These are phyloP conservation scores for Fomitopsis betulina DNA, from an alignment of 1,284 basidiomycete species.

Conservation along the genomic window DNA sequence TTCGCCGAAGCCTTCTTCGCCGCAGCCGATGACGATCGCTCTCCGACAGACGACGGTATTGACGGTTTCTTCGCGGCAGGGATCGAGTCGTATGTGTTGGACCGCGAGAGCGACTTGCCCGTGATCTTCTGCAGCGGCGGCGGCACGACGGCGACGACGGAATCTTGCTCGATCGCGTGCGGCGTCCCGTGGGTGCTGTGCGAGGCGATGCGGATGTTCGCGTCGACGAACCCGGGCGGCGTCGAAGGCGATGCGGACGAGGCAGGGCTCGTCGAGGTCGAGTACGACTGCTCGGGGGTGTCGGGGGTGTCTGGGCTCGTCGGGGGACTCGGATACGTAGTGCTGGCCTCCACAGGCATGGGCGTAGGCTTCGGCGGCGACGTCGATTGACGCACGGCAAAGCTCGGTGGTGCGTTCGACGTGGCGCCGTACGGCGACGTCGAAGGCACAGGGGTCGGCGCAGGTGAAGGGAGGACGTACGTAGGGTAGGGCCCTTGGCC, in stretches of 20 bases:
- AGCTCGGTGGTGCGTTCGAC: slow-evolving; percentile 37
- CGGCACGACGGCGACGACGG: slow-evolving; percentile 5
- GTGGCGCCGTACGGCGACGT: slow-evolving; percentile 34
- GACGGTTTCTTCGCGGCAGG: not conserved
- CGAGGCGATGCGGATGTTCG: slow-evolving; percentile 40
- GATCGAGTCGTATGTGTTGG: slow-evolving; percentile 7
- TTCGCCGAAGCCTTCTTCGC: slow-evolving; percentile 29
- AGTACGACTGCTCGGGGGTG: slow-evolving; percentile 44
- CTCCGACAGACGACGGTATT: slow-evolving; percentile 8
- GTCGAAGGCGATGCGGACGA: slow-evolving; percentile 52
- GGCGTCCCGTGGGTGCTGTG: slow-evolving; percentile 34
- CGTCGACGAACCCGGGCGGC: slow-evolving; percentile 43
- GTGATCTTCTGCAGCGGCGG: slow-evolving; percentile 23
- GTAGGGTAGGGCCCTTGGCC: slow-evolving; percentile 52
- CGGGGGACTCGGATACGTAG: slow-evolving; percentile 22
- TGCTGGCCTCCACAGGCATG: not conserved
- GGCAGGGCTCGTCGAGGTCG: slow-evolving; percentile 47
- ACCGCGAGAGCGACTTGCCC: slow-evolving; percentile 12
- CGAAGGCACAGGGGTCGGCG: slow-evolving; percentile 48
- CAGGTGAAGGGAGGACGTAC: slow-evolving; percentile 47
- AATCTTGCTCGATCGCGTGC: slow-evolving; percentile 18
- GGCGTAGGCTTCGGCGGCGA: slow-evolving; percentile 32
- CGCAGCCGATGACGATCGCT: slow-evolving; percentile 9
- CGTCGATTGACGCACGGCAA: slow-evolving; percentile 38
- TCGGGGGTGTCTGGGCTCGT: slow-evolving; percentile 36